Base-by-base conservation (phyloP, 345 rosid genomes). In the Luvunga scandens region DNA sequence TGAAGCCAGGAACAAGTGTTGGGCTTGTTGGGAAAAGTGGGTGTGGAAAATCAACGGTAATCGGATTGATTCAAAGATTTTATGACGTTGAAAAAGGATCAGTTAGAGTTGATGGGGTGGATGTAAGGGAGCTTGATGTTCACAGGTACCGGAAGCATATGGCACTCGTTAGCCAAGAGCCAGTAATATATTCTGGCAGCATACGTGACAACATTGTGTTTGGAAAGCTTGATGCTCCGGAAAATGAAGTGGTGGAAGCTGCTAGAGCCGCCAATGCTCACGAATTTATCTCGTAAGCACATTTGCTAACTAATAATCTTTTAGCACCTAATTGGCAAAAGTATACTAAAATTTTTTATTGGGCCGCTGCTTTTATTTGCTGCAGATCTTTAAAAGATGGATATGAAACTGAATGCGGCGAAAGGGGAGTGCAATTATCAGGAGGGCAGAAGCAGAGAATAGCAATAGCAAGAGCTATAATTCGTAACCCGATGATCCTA, bases 231-330 rank as follows among this genome's bases (percentile, higher is more conserved):
- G 92, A 89, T 24, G 92, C 94, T 0, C 50, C 84, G 0, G 94
- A 91, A 50, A 86, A 85, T 69, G 95, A 94, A 79, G 90, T 94
- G 31, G 80, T 84, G 59, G 92, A 88, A 71, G 97, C 97, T 48
- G 95, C 98, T 27, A 88, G 87, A 83, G 92, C 95, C 0, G 95
- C 98, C 63, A 91, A 94, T 72, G 98, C 98, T 67, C 97, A 94
- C 75, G 89, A 83, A 61, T 94, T 91, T 38, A 92, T 94, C 82
- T 91, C 98, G 97, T 90, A 87, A 91, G 93, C 80, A 30, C 38
- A 22, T 39, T 6, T 28, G 27, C 4, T 25, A 16, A 30, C 8
- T 16, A 64, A 13, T 62, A 1, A 5, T 18, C 7, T 64, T 7
- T 5, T 21, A 7, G 50, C 50, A 45, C 18, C 39, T 6, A 30